phyloP scores from a whole-genome alignment of 768 basidiomycete species.

The Cystobasidium tubakii region DNA sequence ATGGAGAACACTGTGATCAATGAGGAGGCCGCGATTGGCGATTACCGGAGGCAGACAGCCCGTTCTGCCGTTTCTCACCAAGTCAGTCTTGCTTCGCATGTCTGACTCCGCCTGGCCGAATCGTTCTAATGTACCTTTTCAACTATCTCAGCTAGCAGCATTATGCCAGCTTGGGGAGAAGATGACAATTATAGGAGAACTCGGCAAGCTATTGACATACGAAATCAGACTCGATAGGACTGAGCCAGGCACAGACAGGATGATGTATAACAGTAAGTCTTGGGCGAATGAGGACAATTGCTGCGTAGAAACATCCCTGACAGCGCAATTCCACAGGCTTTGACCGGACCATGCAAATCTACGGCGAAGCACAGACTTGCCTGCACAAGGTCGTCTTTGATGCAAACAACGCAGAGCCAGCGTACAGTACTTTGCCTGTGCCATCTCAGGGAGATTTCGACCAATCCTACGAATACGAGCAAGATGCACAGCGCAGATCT shows the following conservation, averaged over 20 bases:
- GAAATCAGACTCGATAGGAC: constrained; percentile 52
- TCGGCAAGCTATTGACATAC: constrained; percentile 52
- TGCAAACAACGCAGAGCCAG: neutral
- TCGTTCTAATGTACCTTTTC: neutral
- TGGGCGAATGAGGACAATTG: too few relatives aligned
- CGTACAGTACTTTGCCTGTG: constrained; percentile 10
- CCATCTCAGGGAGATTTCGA: constrained; percentile 9
- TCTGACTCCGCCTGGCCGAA: neutral
- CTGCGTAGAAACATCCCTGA: too few relatives aligned
- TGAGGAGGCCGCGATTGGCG: constrained; percentile 48
- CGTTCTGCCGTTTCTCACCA: constrained; percentile 51
- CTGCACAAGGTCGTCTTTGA: constrained; percentile 33
- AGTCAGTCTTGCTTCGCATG: neutral
- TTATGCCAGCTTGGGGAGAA: constrained; percentile 53
- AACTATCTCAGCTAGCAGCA: constrained; percentile 47
- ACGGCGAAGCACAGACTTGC: constrained; percentile 33
- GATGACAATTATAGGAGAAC: constrained; percentile 51
- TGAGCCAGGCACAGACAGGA: constrained; percentile 50
- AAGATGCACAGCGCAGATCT: constrained; percentile 15
- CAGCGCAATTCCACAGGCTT: constrained; percentile 19
- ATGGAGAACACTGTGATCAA: constrained; percentile 43
- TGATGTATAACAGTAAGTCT: constrained; percentile 48
- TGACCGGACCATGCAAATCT: constrained; percentile 29
- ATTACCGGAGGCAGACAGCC: constrained; percentile 51
- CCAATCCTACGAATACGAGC: constrained; percentile 31